Evolutionary conservation across 352 stramenopile genomes (phyloP), one percentile per base, ranked within the genome.

Genomic region (Phytophthora podocarpi): DNA sequence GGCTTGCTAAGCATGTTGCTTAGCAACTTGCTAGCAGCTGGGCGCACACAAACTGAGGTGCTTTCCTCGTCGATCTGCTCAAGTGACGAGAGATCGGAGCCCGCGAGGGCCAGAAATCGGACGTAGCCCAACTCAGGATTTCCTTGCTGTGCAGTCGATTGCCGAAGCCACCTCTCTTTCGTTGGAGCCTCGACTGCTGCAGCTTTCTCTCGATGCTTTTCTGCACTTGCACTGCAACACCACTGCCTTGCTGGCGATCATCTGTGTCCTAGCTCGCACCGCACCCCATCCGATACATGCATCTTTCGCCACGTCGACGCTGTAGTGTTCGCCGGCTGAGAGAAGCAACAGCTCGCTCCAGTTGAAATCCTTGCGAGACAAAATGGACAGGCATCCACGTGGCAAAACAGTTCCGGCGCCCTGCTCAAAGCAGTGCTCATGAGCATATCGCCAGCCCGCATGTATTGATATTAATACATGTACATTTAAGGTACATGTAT

Each of bases 281-380:
- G 12, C 20, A 35, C 32, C 35, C 55, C 49, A 63, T 64, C 56
- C 42, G 37, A 45, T 63, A 52, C 63, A 41, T 15, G 26, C 40
- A 56, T 60, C 50, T 59, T 68, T 68, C 64, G 64, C 64, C 47
- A 72, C 51, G 50, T 72, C 64, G 57, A 67, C 39, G 34, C 32
- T 46, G 49, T 64, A 59, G 34, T 26, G 20, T 52, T 51, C 45
- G 24, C 30, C 45, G 12, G 8, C 10, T 28, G 35, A 61, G 36
- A 45, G 36, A 13, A 55, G 18, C 21, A 46, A 18, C 8, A 55
- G 51, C 20, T 50, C 13, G 24, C 27, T 47, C 13, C 47, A 34
- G 27, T 51, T 59, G 46, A 31, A 35, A 46, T 34, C 27, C 21
- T 54, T 36, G 9, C 4, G 32, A 28, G 37, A 35, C 36, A 34